Percentiles rank a stretch among this genome's conserved stretches.
phyloP scores from a whole-genome alignment of 192 early-diverging fungal genomes.

The Umbelopsis sp. region DNA sequence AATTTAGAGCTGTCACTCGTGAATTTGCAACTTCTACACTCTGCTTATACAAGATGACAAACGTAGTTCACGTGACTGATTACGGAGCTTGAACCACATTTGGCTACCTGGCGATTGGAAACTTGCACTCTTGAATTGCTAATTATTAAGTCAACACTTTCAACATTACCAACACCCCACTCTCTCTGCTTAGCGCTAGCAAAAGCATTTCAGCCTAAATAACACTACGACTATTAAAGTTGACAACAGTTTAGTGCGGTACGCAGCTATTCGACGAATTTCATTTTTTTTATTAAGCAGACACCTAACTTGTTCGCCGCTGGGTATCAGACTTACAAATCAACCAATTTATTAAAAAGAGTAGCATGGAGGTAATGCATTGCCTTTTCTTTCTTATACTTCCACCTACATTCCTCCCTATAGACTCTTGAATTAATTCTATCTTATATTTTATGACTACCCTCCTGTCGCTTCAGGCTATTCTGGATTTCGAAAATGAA shows the following conservation, averaged over 20 bases:
- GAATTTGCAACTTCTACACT: no score
- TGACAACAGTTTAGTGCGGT: slow-evolving; percentile 3
- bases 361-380: slow-evolving; percentile 19
- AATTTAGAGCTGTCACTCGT: no score
- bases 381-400: neutral
- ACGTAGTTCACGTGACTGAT: neutral
- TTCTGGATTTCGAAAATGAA: slow-evolving; percentile 90
- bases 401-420: neutral
- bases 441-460: neutral
- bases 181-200: neutral
- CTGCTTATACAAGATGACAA: neutral
- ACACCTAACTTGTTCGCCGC: neutral
- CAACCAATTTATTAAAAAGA: slow-evolving; percentile 15
- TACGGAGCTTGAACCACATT: no score
- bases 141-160: slow-evolving; percentile 4
- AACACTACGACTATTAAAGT: neutral
- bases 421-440: neutral
- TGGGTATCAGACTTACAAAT: slow-evolving; percentile 19
- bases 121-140: neutral
- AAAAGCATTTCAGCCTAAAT: neutral
- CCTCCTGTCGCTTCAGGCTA: slow-evolving; percentile 24
- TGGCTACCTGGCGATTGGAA: no score
- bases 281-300: neutral
- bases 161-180: neutral
- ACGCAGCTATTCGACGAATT: neutral